Evolutionary conservation across 2,329 filamentous ascomycete species (phyloP), one percentile per base, ranked within the genome.

Genomic region (Aspergillus viridinutans): DNA sequence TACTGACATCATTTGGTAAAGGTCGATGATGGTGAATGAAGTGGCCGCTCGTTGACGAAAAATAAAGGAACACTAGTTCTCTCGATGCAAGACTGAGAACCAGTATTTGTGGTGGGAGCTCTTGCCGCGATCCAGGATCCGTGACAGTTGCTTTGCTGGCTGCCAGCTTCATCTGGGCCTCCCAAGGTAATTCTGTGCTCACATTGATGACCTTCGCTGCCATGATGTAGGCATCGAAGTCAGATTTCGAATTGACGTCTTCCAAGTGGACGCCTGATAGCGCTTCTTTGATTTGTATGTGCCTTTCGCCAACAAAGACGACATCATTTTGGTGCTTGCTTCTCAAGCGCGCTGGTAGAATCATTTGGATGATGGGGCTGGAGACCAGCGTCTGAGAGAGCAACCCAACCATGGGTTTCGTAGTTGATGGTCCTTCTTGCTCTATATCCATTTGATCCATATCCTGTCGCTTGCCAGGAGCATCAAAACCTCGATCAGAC

Each of bases 291-390:
- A 97, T 85, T 63, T 93, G 88, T 48, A 99, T 83, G 64, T 85
- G 90, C 61, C 89, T 83, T 63, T 96, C 89, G 54, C 92, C 90
- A 56, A 99, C 82, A 65, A 96, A 91, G 40, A 92, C 87, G 61
- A 97, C 85, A 76, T 97, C 92, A 64, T 94, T 92, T 58, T 86
- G 80, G 47, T 81, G 74, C 52, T 81, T 79, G 55, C 86, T 86
- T 57, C 92, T 83, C 58, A 97, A 79, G 58, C 87, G 85, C n/a
- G 87, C 90, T 12, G 92, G 90, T 14, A 96, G 77, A 47, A 97
- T 88, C 78, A 84, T 89, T 68, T 88, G 87, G 55, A 88, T 82
- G 38, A 89, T 78, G 1, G 92, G 89, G 61, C 90, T 95, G 53
- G 86, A 83, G 52, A 93, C 79, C 29, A 96, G 72, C 0, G 92